phyloP scores from a whole-genome alignment of 2,329 filamentous ascomycete genomes.

The Cytospora leucostoma region DNA sequence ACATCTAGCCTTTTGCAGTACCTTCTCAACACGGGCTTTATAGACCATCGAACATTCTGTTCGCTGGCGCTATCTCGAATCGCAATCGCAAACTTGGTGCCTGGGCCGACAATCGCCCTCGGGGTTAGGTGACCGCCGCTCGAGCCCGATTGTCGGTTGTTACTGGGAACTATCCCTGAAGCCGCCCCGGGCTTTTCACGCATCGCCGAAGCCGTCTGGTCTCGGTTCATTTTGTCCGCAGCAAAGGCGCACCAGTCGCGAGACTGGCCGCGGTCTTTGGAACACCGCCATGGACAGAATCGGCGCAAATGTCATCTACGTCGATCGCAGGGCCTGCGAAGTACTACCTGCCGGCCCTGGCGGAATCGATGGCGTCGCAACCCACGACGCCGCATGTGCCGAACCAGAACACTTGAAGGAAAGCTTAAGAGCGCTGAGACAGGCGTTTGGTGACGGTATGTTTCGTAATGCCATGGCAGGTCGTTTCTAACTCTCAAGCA shows the following conservation, averaged over 20 bases:
- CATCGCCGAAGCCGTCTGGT: constrained; percentile 20
- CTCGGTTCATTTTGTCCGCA: constrained; percentile 35
- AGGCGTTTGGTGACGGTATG: constrained; percentile 58
- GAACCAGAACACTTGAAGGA: constrained; percentile 45
- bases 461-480: constrained; percentile 18
- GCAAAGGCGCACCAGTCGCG: constrained; percentile 60
- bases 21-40: constrained; percentile 8
- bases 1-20: constrained; percentile 13
- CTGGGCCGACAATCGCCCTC: constrained; percentile 27
- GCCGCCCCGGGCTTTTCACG: constrained; percentile 18
- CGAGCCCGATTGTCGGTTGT: constrained; percentile 27
- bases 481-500: constrained; percentile 33
- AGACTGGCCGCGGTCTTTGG: constrained; percentile 59
- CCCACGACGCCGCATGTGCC: constrained; percentile 35
- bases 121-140: constrained; percentile 27
- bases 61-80: constrained; percentile 6
- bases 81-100: constrained; percentile 24
- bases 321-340: constrained; percentile 54
- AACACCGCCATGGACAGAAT: constrained; percentile 57
- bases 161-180: constrained; percentile 28
- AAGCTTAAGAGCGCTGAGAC: constrained; percentile 52
- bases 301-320: constrained; percentile 61
- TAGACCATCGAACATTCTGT: constrained; percentile 13
- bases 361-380: constrained; percentile 30
- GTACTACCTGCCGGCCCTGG: constrained; percentile 39